phyloP scores from a whole-genome alignment of 2,329 filamentous ascomycete species.

The Ophiostoma ulmi region DNA sequence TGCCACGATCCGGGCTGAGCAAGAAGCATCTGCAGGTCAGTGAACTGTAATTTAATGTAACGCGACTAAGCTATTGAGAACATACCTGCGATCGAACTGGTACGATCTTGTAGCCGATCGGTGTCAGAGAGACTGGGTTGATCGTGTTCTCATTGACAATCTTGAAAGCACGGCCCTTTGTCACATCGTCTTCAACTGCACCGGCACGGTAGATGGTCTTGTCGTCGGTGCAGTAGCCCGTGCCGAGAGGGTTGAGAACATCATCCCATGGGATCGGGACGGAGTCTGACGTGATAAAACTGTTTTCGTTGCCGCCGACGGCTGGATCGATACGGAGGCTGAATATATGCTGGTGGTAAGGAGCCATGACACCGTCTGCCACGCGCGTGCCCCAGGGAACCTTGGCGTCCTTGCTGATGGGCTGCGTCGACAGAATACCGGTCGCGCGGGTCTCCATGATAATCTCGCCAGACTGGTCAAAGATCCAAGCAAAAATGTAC shows the following conservation, averaged over 20 bases:
- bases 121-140: slow-evolving; percentile 41
- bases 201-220: slow-evolving; percentile 40
- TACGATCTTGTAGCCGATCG: slow-evolving; percentile 44
- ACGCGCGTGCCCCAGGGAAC: slow-evolving; percentile 58
- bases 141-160: slow-evolving; percentile 41
- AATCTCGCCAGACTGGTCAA: slow-evolving; percentile 58
- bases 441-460: slow-evolving; percentile 60
- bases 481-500: slow-evolving; percentile 49
- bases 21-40: slow-evolving; percentile 33
- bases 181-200: slow-evolving; percentile 46
- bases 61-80: background rate
- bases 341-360: slow-evolving; percentile 68
- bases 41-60: background rate
- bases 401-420: slow-evolving; percentile 52
- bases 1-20: slow-evolving; percentile 39
- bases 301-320: slow-evolving; percentile 43
- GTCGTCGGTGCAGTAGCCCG: slow-evolving; percentile 41
- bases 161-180: slow-evolving; percentile 43
- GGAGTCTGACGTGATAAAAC: slow-evolving; percentile 43
- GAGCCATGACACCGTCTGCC: slow-evolving; percentile 56
- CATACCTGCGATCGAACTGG: slow-evolving; percentile 40
- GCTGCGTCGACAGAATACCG: slow-evolving; percentile 57
- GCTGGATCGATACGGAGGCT: slow-evolving; percentile 59
- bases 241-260: slow-evolving; percentile 46
- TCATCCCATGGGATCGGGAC: slow-evolving; percentile 39